These are phyloP conservation scores for Porcisia deanei DNA, from an alignment of 208 protist genomes.

Conservation along the genomic window DNA sequence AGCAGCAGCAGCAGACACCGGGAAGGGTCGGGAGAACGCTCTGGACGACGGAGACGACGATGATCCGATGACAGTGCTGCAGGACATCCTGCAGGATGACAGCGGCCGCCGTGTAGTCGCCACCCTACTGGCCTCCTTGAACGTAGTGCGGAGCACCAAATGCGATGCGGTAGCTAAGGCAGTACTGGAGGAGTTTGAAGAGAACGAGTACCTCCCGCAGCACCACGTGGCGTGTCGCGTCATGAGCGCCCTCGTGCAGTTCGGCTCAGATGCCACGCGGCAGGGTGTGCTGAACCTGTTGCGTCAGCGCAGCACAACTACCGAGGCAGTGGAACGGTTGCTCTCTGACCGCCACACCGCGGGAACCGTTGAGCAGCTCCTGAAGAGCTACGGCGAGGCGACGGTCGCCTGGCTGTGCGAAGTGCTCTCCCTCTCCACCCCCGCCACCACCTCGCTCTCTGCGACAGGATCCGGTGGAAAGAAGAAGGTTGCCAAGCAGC, in stretches of 20 bases:
- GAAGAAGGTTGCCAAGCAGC: conserved; percentile 25
- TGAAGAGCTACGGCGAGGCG: conserved; percentile 44
- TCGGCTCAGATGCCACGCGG: conserved; percentile 46
- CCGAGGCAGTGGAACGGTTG: conserved; percentile 46
- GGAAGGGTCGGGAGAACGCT: conserved; percentile 12
- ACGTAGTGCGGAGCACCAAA: conserved; percentile 31
- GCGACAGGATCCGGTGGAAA: conserved; percentile 18
- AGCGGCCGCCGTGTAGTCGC: conserved; percentile 73
- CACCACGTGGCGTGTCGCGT: conserved; percentile 86
- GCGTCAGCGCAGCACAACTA: conserved; percentile 52
- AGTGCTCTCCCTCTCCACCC: conserved; percentile 43
- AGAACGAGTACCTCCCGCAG: conserved; percentile 71
- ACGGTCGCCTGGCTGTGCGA: conserved; percentile 70
- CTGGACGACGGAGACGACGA: conserved; percentile 38
- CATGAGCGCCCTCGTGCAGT: conserved; percentile 76
- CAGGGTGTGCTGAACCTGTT: conserved; percentile 67
- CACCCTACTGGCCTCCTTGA: conserved; percentile 66
- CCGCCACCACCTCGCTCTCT: background rate
- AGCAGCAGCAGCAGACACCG: conserved; percentile 24
- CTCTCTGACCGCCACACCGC: conserved; percentile 80
- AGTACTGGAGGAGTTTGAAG: conserved; percentile 78
- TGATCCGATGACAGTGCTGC: conserved; percentile 59
- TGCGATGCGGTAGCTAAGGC: conserved; percentile 50
- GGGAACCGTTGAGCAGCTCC: conserved; percentile 70
- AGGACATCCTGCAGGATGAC: conserved; percentile 81